A percentile compares a stretch with the other conserved stretches of the same genome.
These are phyloP conservation scores for Dactylonectria estremocensis DNA, from an alignment of 2,329 filamentous ascomycete species.

Conservation along the genomic window DNA sequence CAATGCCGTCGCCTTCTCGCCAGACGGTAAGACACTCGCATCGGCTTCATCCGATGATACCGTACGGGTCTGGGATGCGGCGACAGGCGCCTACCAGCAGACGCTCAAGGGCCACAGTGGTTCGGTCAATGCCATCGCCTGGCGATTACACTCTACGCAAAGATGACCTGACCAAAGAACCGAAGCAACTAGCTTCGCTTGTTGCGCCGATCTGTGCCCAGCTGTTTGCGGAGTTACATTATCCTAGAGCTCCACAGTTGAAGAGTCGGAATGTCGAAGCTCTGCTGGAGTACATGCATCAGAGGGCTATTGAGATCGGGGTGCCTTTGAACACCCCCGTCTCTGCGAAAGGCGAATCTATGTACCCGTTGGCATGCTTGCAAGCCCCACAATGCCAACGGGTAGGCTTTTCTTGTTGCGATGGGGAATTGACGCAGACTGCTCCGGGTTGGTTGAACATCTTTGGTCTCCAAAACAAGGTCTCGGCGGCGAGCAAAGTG, in stretches of 20 bases:
- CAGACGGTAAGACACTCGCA: too few relatives aligned
- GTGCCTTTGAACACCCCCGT: conserved; percentile 18
- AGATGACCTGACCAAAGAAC: conserved; percentile 15
- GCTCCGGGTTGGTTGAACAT: neutral
- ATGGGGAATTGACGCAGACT: neutral
- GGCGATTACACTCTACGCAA: neutral
- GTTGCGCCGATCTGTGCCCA: conserved; percentile 17
- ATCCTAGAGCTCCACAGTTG: conserved; percentile 18
- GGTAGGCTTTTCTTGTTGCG: too few relatives aligned
- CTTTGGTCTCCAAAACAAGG: neutral
- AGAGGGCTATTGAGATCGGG: conserved; percentile 18
- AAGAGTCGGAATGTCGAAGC: conserved; percentile 21
- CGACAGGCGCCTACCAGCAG: too few relatives aligned
- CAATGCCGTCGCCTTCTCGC: too few relatives aligned
- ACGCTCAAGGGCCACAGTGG: too few relatives aligned
- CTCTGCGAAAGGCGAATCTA: conserved; percentile 19
- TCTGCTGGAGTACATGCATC: conserved; percentile 22
- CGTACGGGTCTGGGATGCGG: too few relatives aligned
- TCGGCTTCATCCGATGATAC: too few relatives aligned
- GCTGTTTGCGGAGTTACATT: conserved; percentile 11
- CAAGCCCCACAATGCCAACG: too few relatives aligned
- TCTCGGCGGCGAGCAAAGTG: neutral
- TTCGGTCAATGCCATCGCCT: too few relatives aligned
- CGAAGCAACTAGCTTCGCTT: conserved; percentile 11
- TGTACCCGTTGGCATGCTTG: too few relatives aligned